Conservation (phyloP, 78 protist species). For the Creolimax fragrantissima region DNA sequence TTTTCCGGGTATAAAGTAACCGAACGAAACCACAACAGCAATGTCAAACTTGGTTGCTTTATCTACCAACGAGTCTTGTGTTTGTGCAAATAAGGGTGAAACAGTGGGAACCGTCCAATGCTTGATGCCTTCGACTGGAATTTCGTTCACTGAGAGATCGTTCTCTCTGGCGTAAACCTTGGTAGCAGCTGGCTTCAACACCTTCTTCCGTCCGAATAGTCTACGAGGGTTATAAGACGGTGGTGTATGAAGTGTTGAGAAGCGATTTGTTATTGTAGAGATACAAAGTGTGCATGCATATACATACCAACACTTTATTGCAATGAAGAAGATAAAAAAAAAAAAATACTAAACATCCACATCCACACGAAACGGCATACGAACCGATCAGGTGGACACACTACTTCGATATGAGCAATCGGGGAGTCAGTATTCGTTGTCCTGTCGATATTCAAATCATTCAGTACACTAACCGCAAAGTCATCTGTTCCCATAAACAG, state of each 20-base stretch:
- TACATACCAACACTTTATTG: too few species aligned
- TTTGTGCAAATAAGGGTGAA: too few species aligned
- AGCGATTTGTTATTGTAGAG: too few species aligned
- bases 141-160: not conserved
- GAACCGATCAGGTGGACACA: not conserved
- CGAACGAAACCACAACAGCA: not conserved
- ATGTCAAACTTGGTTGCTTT: not conserved
- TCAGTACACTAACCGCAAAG: not conserved
- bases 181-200: not conserved
- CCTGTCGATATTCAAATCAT: not conserved
- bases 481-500: not conserved
- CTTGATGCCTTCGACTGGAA: not conserved
- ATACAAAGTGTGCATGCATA: too few species aligned
- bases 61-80: not conserved
- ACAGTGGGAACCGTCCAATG: not conserved
- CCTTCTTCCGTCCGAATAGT: not conserved
- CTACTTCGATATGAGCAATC: not conserved
- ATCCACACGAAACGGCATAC: not conserved
- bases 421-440: not conserved
- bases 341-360: too few species aligned
- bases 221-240: too few species aligned
- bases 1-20: not conserved
- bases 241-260: too few species aligned
- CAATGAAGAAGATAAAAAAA: too few species aligned
- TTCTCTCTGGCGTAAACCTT: not conserved